Evolutionary conservation across 2,329 filamentous ascomycete genomes (phyloP).

Genomic region (Colletotrichum siamense): DNA sequence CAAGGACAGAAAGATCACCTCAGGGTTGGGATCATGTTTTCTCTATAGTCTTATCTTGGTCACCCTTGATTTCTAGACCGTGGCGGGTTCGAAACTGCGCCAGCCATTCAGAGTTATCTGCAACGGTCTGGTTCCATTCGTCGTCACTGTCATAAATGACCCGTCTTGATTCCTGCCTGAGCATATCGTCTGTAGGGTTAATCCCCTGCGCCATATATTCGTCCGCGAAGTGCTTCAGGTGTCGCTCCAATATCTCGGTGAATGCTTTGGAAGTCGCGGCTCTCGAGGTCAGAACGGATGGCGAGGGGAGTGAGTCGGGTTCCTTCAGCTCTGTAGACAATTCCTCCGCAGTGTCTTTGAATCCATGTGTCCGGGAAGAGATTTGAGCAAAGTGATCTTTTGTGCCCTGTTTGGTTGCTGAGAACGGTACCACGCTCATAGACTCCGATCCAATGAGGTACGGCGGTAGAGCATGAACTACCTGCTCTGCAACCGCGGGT

Average conservation of each 20-base stretch:
- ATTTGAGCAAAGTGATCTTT: conserved; percentile 27
- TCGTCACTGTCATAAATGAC: conserved; percentile 29
- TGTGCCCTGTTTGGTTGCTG: conserved; percentile 26
- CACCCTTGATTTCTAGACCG: neutral
- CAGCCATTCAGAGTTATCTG: conserved; percentile 32
- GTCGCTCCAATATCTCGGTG: neutral
- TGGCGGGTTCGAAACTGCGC: conserved; percentile 24
- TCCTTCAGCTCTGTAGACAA: neutral
- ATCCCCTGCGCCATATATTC: neutral
- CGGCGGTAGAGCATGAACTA: conserved; percentile 29
- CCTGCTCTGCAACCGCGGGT: conserved; percentile 23
- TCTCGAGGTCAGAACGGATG: neutral
- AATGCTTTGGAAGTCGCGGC: conserved; percentile 1
- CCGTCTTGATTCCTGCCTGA: conserved; percentile 29
- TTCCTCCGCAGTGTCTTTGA: neutral
- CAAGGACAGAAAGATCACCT: neutral
- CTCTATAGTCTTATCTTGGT: neutral
- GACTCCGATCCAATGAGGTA: conserved; percentile 31
- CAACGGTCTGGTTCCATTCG: conserved; percentile 31
- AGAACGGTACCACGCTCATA: conserved; percentile 28
- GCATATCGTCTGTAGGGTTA: conserved; percentile 28
- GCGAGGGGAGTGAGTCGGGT: neutral
- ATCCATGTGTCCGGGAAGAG: neutral
- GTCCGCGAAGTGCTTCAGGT: neutral
- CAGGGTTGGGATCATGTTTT: neutral